Evolutionary conservation across 306 rosid genomes (phyloP), one percentile per base, ranked within the genome.

Genomic region (Cucurbita ficifolia): DNA sequence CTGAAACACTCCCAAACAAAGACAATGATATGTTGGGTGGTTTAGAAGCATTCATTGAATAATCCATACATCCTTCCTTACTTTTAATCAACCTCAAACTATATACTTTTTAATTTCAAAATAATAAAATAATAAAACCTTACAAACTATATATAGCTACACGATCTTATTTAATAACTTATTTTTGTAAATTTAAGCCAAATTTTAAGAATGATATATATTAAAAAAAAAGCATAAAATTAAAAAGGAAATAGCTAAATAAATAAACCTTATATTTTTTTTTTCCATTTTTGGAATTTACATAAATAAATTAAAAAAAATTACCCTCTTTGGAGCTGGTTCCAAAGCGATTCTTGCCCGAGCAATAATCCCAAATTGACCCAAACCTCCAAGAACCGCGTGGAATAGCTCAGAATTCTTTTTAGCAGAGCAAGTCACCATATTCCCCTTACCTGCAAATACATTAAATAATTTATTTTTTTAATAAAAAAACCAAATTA

Each of bases 341-440:
- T 77, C 82, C 64, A 88, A 81, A 77, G 90, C 83, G 58, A 93
- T 85, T 77, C 97, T 90, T 58, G 96, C 98, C 64, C 97, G 84
- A 61, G 89, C 79, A 75, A 93, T 90, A 7, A 93, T 79, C 3
- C 98, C 96, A 81, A 93, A 89, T 83, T 93, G 97, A 7, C 98
- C 98, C 57, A 93, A 79, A 35, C 98, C 98, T 75, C 98, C 97
- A 39, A 93, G 94, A 59, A 80, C 96, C 0, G 81, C 85, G 52
- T 90, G 61, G 78, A 90, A 93, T 43, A 93, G 87, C 22, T 86
- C 87, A 2, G 88, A 69, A 21, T 76, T 79, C 1, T 50, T 81
- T 21, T 62, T 59, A 11, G 77, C 21, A 7, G 97, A 90, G 79
- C 97, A 90, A 53, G 97, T 88, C 58, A 87, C 77, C 1, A 77